phyloP scores from a whole-genome alignment of 1,284 basidiomycete genomes.

The Ustilago lituana region DNA sequence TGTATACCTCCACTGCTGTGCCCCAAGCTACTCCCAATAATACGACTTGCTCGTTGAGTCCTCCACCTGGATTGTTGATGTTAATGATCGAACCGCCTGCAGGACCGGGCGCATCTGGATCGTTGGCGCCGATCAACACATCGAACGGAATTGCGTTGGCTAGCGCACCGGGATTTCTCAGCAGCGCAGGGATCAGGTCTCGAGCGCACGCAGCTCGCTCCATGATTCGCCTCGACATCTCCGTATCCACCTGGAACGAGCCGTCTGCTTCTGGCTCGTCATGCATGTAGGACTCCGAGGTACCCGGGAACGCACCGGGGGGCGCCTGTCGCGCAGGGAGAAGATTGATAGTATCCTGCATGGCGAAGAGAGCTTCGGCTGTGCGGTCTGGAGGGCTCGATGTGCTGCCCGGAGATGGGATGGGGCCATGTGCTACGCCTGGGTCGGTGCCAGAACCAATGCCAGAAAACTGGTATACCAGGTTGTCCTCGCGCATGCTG shows the following conservation, averaged over 20 bases:
- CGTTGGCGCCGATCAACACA: constrained; percentile 34
- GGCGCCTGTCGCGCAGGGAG: constrained; percentile 42
- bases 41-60: constrained; percentile 46
- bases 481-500: constrained; percentile 40
- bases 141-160: constrained; percentile 46
- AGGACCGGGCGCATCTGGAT: constrained; percentile 14
- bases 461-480: constrained; percentile 32
- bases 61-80: constrained; percentile 45
- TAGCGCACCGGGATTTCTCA: constrained; percentile 40
- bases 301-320: constrained; percentile 45
- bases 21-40: constrained; percentile 49
- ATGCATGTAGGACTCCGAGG: constrained; percentile 43
- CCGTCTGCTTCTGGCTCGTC: constrained; percentile 38
- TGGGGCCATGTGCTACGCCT: constrained; percentile 21
- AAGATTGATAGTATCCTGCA: constrained; percentile 44
- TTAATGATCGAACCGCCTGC: constrained; percentile 29
- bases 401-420: constrained; percentile 14
- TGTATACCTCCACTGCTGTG: constrained; percentile 51
- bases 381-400: constrained; percentile 28
- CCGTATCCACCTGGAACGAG: constrained; percentile 35
- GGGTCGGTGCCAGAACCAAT: constrained; percentile 42
- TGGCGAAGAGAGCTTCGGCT: constrained; percentile 41
- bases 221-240: constrained; percentile 50
- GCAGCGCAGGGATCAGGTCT: constrained; percentile 43
- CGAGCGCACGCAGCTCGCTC: constrained; percentile 44